Conservation (phyloP, 345 rosid species). For the Dipteronia dyeriana region DNA sequence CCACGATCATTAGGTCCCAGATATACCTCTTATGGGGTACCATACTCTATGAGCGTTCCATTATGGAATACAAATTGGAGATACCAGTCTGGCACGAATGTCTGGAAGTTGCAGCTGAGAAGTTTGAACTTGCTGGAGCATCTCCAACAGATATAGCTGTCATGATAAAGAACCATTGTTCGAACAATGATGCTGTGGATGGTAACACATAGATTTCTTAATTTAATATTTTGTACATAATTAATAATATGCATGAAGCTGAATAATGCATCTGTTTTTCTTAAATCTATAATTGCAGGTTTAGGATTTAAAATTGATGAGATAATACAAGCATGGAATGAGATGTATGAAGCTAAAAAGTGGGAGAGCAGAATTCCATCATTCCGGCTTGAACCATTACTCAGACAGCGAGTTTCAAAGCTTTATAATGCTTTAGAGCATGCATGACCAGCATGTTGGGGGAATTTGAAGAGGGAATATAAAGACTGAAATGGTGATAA, state of each 20-base stretch:
- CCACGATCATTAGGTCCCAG: conserved; percentile 49
- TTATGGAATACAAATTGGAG: conserved; percentile 79
- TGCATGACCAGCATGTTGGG: conserved; percentile 29
- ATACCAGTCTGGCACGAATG: conserved; percentile 71
- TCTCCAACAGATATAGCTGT: conserved; percentile 55
- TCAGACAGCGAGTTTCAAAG: conserved; percentile 57
- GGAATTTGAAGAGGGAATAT: conserved; percentile 1
- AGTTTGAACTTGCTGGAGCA: conserved; percentile 76
- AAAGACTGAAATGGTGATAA: conserved; percentile 7
- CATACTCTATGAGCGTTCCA: conserved; percentile 81
- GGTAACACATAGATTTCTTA: conserved; percentile 42
- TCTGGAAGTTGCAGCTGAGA: conserved; percentile 76
- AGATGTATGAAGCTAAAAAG: conserved; percentile 72
- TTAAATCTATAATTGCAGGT: conserved; percentile 43
- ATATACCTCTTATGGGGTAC: conserved; percentile 78
- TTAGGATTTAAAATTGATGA: conserved; percentile 65
- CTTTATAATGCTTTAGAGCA: conserved; percentile 54
- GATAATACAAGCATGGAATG: conserved; percentile 75
- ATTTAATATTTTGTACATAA: background rate
- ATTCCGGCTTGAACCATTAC: conserved; percentile 67
- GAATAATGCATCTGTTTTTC: conserved; percentile 4
- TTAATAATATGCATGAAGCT: conserved; percentile 16
- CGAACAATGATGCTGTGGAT: conserved; percentile 50
- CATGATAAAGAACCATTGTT: conserved; percentile 64
- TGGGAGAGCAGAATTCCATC: conserved; percentile 60